Evolutionary conservation across 192 early-diverging fungal species (phyloP), one percentile per base, ranked within the genome.

Genomic region (Jimgerdemannia lactiflua): DNA sequence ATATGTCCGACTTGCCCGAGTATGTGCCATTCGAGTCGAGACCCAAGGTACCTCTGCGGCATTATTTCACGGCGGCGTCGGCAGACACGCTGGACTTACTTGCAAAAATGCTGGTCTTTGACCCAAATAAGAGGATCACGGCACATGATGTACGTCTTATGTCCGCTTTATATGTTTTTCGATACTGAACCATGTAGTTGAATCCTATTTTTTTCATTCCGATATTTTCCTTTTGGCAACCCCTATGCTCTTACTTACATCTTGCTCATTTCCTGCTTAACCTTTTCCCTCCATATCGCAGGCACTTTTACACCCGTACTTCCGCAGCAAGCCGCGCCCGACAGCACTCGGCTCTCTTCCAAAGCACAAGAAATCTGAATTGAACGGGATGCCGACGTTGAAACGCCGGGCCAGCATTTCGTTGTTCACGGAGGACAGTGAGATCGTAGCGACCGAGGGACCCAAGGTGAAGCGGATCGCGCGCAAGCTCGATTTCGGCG

Each of bases 71-170:
- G 1, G 97, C 95, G 19, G 94, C 98, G 4, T 87, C 88, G 19
- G 78, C 84, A 3, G 98, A 97, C 80, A 93, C 95, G 3, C 80
- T 98, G 43, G 92, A 91, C 79, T 77, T 99, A 40, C 80, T 99
- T 73, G 95, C 95, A 73, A 89, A 86, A 43, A 94, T 98, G 92
- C 78, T 99, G 54, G 78, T 85, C 19, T 98, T 92, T 83, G 92
- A 96, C 77, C 98, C 98, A 3, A 84, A 87, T 8, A 89, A 91
- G 59, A 82, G 98, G 78, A 86, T 94, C 73, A 91, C 92, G 3
- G 91, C 95, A 3, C 84, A 90, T 4, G 92, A 96, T 66, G 94
- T 94, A 75, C 73, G 84, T 14, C 49, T 64, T 6, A 59, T 59
- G 6, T 59, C 14, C 49, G 64, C 80, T 79, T 40, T 74, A 76